Conservation (phyloP, 768 basidiomycete genomes). For the Pleurotus salmoneostramineus region DNA sequence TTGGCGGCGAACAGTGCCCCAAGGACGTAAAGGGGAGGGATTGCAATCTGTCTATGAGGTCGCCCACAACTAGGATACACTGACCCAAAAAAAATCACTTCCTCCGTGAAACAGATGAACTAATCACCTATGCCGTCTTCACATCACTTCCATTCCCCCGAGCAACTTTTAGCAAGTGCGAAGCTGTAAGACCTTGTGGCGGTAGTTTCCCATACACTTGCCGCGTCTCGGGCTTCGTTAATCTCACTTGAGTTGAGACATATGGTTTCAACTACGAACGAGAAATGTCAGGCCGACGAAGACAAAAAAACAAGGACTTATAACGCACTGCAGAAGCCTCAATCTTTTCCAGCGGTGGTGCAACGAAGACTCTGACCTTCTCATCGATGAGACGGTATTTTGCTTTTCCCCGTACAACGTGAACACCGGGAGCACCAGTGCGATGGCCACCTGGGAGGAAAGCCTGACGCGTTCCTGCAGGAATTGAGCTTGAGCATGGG, state of each 20-base stretch:
- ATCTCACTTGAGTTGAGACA: constrained; percentile 43
- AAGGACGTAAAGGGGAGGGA: too few relatives aligned
- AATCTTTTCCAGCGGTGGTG: constrained; percentile 68
- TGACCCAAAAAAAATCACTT: too few relatives aligned
- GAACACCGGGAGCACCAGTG: constrained; percentile 86
- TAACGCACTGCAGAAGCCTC: constrained; percentile 49
- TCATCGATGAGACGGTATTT: constrained; percentile 83
- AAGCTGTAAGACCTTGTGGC: constrained; percentile 35
- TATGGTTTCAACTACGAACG: constrained; percentile 63
- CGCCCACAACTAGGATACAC: too few relatives aligned
- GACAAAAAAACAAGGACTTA: neutral
- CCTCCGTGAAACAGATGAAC: too few relatives aligned
- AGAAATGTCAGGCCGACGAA: neutral
- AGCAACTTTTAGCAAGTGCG: constrained; percentile 36
- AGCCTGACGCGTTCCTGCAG: constrained; percentile 77
- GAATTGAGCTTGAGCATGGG: neutral
- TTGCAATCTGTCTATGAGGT: too few relatives aligned
- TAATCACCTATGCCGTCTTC: too few relatives aligned
- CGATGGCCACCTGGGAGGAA: constrained; percentile 79
- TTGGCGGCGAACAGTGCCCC: too few relatives aligned
- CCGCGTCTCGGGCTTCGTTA: constrained; percentile 29
- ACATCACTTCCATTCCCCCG: neutral
- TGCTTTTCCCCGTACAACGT: constrained; percentile 70
- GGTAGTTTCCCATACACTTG: constrained; percentile 36
- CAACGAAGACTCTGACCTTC: constrained; percentile 80